A percentile compares a stretch with the other conserved stretches of the same genome.
phyloP scores from a whole-genome alignment of 192 early-diverging fungal species.

The Mortierella alpina region DNA sequence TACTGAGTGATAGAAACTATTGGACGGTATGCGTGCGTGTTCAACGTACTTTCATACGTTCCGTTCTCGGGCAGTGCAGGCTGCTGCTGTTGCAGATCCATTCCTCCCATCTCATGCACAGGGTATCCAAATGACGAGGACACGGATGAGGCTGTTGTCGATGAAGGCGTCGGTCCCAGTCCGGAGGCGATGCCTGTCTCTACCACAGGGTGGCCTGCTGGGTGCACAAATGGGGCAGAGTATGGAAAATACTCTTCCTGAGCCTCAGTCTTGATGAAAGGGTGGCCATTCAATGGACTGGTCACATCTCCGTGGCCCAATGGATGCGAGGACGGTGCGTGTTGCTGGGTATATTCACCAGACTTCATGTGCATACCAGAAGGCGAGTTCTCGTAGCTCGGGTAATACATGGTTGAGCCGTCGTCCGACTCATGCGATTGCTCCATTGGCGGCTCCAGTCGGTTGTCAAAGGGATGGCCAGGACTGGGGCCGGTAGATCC shows the following conservation, averaged over 20 bases:
- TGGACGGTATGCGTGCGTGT: not conserved
- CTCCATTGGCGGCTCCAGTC: constrained; percentile 31
- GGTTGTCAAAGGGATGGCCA: constrained; percentile 36
- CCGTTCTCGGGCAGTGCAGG: constrained; percentile 17
- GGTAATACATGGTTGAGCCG: not conserved
- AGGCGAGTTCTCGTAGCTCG: constrained; percentile 7
- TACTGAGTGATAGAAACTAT: too few species aligned
- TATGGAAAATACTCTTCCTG: constrained; percentile 20
- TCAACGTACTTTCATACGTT: constrained; percentile 15
- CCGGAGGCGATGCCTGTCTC: not conserved
- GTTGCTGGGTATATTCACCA: not conserved
- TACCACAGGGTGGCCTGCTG: constrained; percentile 3
- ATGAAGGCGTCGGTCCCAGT: constrained; percentile 16
- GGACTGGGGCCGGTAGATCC: constrained; percentile 21
- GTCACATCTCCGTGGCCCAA: not conserved
- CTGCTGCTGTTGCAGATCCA: constrained; percentile 1
- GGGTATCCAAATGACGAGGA: constrained; percentile 33
- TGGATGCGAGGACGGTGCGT: constrained; percentile 1
- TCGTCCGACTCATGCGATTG: constrained; percentile 23
- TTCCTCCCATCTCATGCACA: constrained; percentile 13
- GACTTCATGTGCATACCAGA: not conserved
- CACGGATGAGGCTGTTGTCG: constrained; percentile 17
- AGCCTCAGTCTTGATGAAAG: constrained; percentile 11
- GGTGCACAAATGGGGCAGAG: constrained; percentile 1
- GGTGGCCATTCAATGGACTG: not conserved